Conservation (phyloP, 73 alveolate species). For the Diophrys sp. region DNA sequence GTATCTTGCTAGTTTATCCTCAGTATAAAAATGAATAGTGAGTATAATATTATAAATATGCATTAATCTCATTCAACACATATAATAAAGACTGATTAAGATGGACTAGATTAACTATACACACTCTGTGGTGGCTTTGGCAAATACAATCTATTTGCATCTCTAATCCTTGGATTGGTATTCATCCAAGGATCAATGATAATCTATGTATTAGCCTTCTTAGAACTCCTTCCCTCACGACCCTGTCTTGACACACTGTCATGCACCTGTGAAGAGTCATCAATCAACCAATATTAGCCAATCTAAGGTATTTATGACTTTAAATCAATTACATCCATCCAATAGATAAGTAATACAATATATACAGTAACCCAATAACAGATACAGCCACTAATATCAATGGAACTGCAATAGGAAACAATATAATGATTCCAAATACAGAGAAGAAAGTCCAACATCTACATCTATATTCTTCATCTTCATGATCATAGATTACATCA, state of each 20-base stretch:
- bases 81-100: too few relatives aligned
- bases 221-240: background rate
- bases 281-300: background rate
- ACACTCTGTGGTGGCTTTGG: constrained; percentile 2
- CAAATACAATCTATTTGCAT: background rate
- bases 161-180: background rate
- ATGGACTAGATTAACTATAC: too few relatives aligned
- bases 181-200: background rate
- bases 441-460: too few relatives aligned
- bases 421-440: too few relatives aligned
- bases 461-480: too few relatives aligned
- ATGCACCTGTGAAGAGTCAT: too few relatives aligned
- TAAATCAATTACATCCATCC: background rate
- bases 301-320: background rate
- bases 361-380: background rate
- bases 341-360: background rate
- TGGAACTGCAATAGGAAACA: background rate
- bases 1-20: too few relatives aligned
- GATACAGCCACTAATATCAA: background rate
- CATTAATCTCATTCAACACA: too few relatives aligned
- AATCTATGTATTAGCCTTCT: background rate
- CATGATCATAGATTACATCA: too few relatives aligned
- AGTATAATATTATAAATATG: too few relatives aligned
- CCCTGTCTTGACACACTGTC: background rate
- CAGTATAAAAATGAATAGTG: too few relatives aligned